Evolutionary conservation across 202 grass and related monocot species (phyloP).

Genomic region (Carex arenaria): DNA sequence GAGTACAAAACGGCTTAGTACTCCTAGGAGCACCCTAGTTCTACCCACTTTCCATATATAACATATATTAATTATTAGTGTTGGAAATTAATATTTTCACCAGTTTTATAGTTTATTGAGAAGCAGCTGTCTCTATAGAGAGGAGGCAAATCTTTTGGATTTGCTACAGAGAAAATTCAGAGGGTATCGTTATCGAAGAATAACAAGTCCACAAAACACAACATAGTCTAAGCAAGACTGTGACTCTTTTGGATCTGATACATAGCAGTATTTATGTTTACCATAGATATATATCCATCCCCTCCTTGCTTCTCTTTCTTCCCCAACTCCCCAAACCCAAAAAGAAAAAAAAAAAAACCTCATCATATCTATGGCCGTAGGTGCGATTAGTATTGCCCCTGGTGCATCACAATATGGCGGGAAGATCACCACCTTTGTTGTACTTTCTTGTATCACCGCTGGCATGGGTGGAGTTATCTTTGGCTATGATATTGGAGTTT

Average conservation of each 20-base stretch:
- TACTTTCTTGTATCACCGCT: constrained; percentile 59
- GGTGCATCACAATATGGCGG: constrained; percentile 14
- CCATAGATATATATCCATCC: not conserved
- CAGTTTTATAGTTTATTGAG: not conserved
- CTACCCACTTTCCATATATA: not conserved
- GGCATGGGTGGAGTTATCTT: constrained; percentile 66
- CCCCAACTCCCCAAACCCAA: not conserved
- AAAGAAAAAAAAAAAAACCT: not conserved
- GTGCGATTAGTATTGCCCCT: not conserved
- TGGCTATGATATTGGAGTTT: constrained; percentile 66
- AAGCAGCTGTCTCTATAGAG: not conserved
- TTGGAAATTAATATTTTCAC: not conserved
- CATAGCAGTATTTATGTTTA: not conserved
- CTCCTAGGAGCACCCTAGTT: too few species aligned
- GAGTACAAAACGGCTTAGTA: too few species aligned
- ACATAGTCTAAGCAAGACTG: not conserved
- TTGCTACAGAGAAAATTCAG: not conserved
- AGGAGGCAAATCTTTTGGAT: not conserved
- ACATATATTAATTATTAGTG: not conserved
- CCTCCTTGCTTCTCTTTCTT: not conserved
- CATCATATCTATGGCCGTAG: constrained; percentile 37
- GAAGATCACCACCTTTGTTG: constrained; percentile 44
- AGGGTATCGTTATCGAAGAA: not conserved
- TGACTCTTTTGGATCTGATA: not conserved
- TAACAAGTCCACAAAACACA: not conserved